Evolutionary conservation across 2,329 filamentous ascomycete species (phyloP).

Genomic region (Colletotrichum theobromicola): DNA sequence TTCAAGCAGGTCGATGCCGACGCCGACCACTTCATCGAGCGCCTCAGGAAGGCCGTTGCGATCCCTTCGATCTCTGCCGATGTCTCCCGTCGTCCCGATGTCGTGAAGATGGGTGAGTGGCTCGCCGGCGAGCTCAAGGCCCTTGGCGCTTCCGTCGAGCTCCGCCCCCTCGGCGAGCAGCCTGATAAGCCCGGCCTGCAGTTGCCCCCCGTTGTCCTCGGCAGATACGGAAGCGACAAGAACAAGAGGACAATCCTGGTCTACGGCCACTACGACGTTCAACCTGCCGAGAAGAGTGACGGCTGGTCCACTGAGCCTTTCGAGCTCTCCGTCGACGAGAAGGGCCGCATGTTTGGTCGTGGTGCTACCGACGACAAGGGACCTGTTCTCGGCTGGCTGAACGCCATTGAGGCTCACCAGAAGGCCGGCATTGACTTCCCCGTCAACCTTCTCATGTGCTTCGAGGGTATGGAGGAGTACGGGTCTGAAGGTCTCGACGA

Average conservation of each 20-base stretch:
- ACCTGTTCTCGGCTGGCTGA: conserved; percentile 95
- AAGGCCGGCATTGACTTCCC: conserved; percentile 94
- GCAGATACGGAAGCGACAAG: conserved; percentile 89
- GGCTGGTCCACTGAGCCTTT: conserved; percentile 98
- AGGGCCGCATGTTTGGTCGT: conserved; percentile 95
- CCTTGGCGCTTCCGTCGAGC: conserved; percentile 86
- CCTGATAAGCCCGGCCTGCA: conserved; percentile 89
- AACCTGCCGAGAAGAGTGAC: conserved; percentile 90
- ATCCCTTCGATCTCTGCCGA: conserved; percentile 97
- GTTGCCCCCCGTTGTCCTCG: conserved; percentile 90
- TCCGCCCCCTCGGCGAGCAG: conserved; percentile 88
- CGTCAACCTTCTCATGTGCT: conserved; percentile 98
- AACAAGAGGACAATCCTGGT: conserved; percentile 95
- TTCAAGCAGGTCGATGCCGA: conserved; percentile 90
- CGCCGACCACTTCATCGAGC: conserved; percentile 83
- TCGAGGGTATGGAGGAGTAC: conserved; percentile 99
- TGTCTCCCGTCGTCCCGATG: conserved; percentile 85
- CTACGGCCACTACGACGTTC: conserved; percentile 98
- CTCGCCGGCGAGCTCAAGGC: conserved; percentile 82
- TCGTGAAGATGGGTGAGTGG: conserved; percentile 95
- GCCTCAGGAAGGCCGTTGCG: conserved; percentile 88
- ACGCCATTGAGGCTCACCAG: conserved; percentile 97
- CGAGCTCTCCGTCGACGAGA: conserved; percentile 82
- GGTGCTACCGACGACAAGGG: conserved; percentile 98
- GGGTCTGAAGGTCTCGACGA: conserved; percentile 96